These are phyloP conservation scores for Cytauxzoon felis DNA, from an alignment of 169 alveolate genomes.

Conservation along the genomic window DNA sequence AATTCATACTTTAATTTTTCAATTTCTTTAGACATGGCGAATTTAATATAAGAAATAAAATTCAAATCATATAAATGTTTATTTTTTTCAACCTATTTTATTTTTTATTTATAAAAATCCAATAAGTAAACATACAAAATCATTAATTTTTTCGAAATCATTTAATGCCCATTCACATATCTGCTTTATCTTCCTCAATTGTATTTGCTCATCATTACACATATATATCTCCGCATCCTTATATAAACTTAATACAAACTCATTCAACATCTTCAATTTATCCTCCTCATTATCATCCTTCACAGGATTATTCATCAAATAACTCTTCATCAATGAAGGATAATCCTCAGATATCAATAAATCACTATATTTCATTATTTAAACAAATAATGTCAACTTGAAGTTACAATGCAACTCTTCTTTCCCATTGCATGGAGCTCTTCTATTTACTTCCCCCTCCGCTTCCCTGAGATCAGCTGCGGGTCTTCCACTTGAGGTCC, in stretches of 20 bases:
- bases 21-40: constrained; percentile 56
- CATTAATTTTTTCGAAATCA: constrained; percentile 42
- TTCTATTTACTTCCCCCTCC: too few species aligned
- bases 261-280: constrained; percentile 18
- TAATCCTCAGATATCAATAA: constrained; percentile 55
- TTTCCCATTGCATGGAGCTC: too few species aligned
- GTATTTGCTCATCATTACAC: constrained; percentile 49
- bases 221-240: constrained; percentile 60
- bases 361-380: constrained; percentile 1
- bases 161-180: constrained; percentile 63
- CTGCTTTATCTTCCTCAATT: constrained; percentile 57
- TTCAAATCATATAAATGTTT: constrained; percentile 57
- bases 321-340: constrained; percentile 56
- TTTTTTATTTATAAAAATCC: background rate
- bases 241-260: constrained; percentile 56
- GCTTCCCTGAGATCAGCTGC: too few species aligned
- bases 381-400: background rate
- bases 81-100: constrained; percentile 11
- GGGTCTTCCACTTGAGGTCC: too few species aligned
- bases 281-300: constrained; percentile 20
- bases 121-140: constrained; percentile 16
- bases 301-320: constrained; percentile 3
- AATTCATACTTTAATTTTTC: constrained; percentile 34
- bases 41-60: constrained; percentile 57
- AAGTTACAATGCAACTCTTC: background rate